Percentiles rank a stretch among this genome's conserved stretches.
Conservation (phyloP, 176 grass and related monocot species). For the Melocanna baccifera region DNA sequence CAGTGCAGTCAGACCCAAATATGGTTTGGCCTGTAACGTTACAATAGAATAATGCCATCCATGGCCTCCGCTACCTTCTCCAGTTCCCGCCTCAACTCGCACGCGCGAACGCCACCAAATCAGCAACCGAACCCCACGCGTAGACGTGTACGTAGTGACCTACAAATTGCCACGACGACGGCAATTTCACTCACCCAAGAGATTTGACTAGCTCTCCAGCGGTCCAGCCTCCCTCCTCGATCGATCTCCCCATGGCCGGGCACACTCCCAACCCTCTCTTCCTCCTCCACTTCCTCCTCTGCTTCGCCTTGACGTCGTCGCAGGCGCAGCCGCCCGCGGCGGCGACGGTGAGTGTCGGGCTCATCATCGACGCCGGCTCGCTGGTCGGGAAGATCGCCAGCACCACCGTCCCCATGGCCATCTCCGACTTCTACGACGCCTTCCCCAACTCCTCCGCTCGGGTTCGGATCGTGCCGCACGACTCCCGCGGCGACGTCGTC, state of each 20-base stretch:
- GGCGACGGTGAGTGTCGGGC: slow-evolving; percentile 40
- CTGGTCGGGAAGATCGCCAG: slow-evolving; percentile 40
- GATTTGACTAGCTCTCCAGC: neutral
- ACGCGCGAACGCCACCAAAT: neutral
- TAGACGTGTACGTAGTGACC: too few relatives aligned
- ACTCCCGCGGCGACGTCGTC: slow-evolving; percentile 56
- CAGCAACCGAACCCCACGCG: neutral
- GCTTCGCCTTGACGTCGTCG: neutral
- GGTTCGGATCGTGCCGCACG: slow-evolving; percentile 19
- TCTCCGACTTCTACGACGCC: slow-evolving; percentile 57
- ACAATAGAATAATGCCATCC: too few relatives aligned
- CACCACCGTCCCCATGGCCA: slow-evolving; percentile 54
- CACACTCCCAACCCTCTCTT: neutral
- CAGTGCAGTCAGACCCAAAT: too few relatives aligned
- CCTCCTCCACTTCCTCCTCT: neutral
- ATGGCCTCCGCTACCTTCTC: too few relatives aligned
- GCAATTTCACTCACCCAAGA: neutral
- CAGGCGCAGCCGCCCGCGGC: neutral
- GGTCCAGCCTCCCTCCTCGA: neutral
- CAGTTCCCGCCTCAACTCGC: too few relatives aligned
- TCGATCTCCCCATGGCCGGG: slow-evolving; percentile 22
- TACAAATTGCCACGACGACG: neutral
- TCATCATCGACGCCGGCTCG: slow-evolving; percentile 52
- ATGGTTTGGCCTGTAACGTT: too few relatives aligned
- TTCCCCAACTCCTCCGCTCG: slow-evolving; percentile 30